Percentiles rank a stretch among this genome's conserved stretches.
phyloP scores from a whole-genome alignment of 176 grass and related monocot species.

The Juncus inflexus region DNA sequence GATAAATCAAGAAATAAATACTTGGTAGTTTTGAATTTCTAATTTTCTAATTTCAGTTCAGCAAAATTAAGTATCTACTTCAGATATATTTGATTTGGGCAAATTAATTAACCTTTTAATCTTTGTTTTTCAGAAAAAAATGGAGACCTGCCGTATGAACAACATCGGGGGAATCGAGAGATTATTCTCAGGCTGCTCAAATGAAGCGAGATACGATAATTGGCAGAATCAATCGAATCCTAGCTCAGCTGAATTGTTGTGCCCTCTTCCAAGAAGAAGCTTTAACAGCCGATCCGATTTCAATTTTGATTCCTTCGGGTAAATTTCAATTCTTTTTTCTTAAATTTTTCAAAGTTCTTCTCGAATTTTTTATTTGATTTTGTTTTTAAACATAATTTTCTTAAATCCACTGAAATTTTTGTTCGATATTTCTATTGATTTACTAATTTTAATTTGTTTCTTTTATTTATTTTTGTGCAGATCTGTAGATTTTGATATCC shows the following conservation, averaged over 20 bases:
- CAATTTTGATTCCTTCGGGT: conserved; percentile 27
- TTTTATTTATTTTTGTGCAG: conserved; percentile 19
- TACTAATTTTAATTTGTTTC: conserved; percentile 6
- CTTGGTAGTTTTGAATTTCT: too few relatives aligned
- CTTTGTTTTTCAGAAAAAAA: conserved; percentile 13
- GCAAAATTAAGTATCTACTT: too few relatives aligned
- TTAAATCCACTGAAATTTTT: background rate
- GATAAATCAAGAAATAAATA: too few relatives aligned
- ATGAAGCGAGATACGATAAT: conserved; percentile 10
- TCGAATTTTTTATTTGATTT: background rate
- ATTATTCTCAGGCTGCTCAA: conserved; percentile 12
- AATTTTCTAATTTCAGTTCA: too few relatives aligned
- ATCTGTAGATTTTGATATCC: conserved; percentile 11
- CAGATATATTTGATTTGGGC: too few relatives aligned
- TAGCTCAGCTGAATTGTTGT: conserved; percentile 9
- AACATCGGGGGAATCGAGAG: conserved; percentile 15
- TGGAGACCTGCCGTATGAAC: conserved; percentile 18
- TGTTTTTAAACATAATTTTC: background rate
- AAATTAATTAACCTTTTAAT: background rate
- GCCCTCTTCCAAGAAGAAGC: conserved; percentile 23
- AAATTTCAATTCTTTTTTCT: background rate
- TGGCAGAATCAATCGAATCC: conserved; percentile 21
- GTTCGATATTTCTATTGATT: background rate
- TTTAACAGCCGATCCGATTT: conserved; percentile 12
- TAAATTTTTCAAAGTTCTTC: background rate